Evolutionary conservation across 345 rosid species (phyloP), one percentile per base, ranked within the genome.

Genomic region (Eucalyptus sp.): DNA sequence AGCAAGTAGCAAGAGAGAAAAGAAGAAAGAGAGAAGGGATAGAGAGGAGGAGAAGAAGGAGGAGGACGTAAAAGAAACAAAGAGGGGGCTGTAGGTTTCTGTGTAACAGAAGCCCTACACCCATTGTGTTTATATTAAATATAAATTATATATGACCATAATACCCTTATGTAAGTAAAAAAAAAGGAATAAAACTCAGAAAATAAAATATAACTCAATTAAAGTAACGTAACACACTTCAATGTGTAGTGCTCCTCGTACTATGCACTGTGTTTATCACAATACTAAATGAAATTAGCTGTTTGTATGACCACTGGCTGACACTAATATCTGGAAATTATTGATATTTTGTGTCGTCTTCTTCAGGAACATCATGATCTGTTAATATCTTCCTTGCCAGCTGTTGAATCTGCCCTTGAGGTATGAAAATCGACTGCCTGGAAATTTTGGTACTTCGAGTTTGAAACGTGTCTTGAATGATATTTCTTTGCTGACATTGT

Each of bases 351-450:
- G 48, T 64, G 83, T 90, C 88, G 31, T 89, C 87, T 88, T 71
- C 10, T 18, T 44, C 93, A 96, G 99, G 99, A 97, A 88, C 99
- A 97, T 94, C 99, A 94, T 71, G 99, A 97, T 94, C 96, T 96
- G 88, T 91, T 97, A 79, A 89, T 95, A 94, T 91, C 96, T 90
- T 90, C 94, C 80, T 92, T 97, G 90, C 99, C 98, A 89, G 95
- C 96, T 88, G 95, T 94, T 90, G 96, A 95, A 90, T 94, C 94
- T 87, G 92, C 97, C 91, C 94, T 96, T 89, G 94, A 96, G 99
- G 99, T 97, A 94, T 86, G 91, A 49, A 91, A 29, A 48, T 86
- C 37, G 37, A 54, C 29, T 56, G 64, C 66, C 85, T 86, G n/a
- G 22, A 87, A 41, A 50, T 90, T 90, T 87, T 84, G 29, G 43